Conservation (phyloP, 1,284 basidiomycete species). For the Farysia itapuensis region DNA sequence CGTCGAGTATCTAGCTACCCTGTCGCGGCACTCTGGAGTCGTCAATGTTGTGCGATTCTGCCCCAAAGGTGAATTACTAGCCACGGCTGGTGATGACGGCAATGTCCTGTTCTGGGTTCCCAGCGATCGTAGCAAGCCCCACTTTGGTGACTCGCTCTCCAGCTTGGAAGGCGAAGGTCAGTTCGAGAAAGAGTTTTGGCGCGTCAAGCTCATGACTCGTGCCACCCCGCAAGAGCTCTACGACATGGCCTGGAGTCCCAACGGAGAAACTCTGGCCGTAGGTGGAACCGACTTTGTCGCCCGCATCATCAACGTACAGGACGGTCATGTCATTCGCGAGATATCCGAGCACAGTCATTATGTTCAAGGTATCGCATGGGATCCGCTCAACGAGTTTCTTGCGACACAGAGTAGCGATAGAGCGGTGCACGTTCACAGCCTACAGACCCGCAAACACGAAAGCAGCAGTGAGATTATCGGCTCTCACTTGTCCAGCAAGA, state of each 20-base stretch:
- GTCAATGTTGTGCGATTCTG: constrained; percentile 97
- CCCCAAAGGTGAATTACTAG: constrained; percentile 63
- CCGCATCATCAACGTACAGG: constrained; percentile 74
- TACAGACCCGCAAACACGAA: constrained; percentile 18
- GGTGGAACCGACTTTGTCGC: constrained; percentile 96
- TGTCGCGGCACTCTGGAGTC: constrained; percentile 87
- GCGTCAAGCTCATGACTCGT: constrained; percentile 83
- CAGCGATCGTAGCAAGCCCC: constrained; percentile 67
- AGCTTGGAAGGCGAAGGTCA: constrained; percentile 70
- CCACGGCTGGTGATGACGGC: constrained; percentile 73
- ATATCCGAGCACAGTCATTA: constrained; percentile 58
- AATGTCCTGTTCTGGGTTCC: constrained; percentile 95
- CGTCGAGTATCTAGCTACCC: constrained; percentile 91
- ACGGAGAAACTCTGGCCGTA: constrained; percentile 86
- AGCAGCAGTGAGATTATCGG: constrained; percentile 1
- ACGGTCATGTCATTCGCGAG: constrained; percentile 63
- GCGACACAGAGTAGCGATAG: constrained; percentile 58
- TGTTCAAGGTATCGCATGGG: constrained; percentile 59
- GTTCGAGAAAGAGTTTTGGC: constrained; percentile 94
- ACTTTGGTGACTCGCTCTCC: constrained; percentile 67
- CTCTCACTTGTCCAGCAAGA: constrained; percentile 41
- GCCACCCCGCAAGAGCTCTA: constrained; percentile 73
- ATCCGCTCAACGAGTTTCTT: constrained; percentile 53
- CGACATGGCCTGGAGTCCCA: constrained; percentile 94
- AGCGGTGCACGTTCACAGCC: constrained; percentile 48